Conservation (phyloP, 805 yeast species). For the Nematodospora valgi region DNA sequence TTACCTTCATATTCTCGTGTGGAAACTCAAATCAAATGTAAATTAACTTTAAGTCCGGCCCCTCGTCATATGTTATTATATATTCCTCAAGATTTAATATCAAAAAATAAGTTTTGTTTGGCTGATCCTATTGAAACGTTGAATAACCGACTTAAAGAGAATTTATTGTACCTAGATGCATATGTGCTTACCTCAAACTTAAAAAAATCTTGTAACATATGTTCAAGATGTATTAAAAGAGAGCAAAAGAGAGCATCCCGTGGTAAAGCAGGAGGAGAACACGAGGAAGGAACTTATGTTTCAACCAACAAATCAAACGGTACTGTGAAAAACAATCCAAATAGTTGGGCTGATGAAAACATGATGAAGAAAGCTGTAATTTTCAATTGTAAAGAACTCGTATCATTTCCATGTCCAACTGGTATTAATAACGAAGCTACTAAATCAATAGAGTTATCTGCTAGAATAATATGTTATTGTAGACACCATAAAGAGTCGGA, state of each 20-base stretch:
- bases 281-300: constrained; percentile 10
- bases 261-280: constrained; percentile 69
- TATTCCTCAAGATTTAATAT: constrained; percentile 81
- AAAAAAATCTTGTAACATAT: constrained; percentile 61
- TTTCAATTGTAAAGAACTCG: constrained; percentile 86
- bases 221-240: constrained; percentile 85
- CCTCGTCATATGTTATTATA: constrained; percentile 73
- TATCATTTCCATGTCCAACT: constrained; percentile 64
- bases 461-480: constrained; percentile 93
- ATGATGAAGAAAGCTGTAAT: constrained; percentile 79
- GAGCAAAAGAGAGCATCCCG: constrained; percentile 93
- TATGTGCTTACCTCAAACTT: constrained; percentile 65
- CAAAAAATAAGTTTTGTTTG: constrained; percentile 80
- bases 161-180: constrained; percentile 68
- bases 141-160: constrained; percentile 39
- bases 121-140: constrained; percentile 46
- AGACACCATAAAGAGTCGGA: constrained; percentile 88
- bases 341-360: constrained; percentile 71
- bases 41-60: constrained; percentile 66
- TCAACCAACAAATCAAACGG: constrained; percentile 15
- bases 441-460: constrained; percentile 46
- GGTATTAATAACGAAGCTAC: constrained; percentile 29
- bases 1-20: constrained; percentile 85
- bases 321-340: constrained; percentile 50
- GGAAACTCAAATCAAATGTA: constrained; percentile 89